Evolutionary conservation across 1,139 yeast species (phyloP), one percentile per base, ranked within the genome.

Genomic region (Yamadazyma diospyri): DNA sequence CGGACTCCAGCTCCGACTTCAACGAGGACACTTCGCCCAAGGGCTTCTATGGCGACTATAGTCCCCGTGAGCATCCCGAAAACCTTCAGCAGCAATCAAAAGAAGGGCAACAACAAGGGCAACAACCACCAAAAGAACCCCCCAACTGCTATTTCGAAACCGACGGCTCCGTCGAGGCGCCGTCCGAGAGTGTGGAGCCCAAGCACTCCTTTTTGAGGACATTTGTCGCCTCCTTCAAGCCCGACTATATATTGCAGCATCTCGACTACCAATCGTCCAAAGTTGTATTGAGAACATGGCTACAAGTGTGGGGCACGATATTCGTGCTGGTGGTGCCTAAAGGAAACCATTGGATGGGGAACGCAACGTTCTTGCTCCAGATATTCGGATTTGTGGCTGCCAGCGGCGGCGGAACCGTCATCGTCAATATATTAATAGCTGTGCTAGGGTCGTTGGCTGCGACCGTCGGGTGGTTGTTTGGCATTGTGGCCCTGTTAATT

Each of bases 351-450:
- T 63, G 66, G 66, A 24, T 62, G 1, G 68, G 68, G 4, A 35
- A 36, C 12, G 63, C 61, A 2, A 47, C 59, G 1, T 63, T 53
- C 37, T 45, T 63, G 34, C 33, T 54, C 20, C 59, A 52, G 28
- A 50, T 62, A 19, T 42, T 60, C 21, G 59, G 55, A 2, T 59
- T 61, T 30, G 50, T 61, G 27, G 43, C 38, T 3, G 47, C 48
- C 11, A 35, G 61, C 5, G 69, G 69, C 1, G 66, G 65, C 1
- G 36, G 44, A 3, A 54, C 55, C 35, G 37, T 61, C 7, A 45
- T 50, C 1, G 27, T 43, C 12, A 48, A 53, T 25, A 27, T 55
- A 6, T 39, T 48, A 13, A 32, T 43, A 8, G 39, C 55, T 7
- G 4, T 57, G 2, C 21, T 44, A 1, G 42, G 50, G 25, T 41